Conservation (phyloP, 805 yeast genomes). For the Starmerella gropengiesseri region DNA sequence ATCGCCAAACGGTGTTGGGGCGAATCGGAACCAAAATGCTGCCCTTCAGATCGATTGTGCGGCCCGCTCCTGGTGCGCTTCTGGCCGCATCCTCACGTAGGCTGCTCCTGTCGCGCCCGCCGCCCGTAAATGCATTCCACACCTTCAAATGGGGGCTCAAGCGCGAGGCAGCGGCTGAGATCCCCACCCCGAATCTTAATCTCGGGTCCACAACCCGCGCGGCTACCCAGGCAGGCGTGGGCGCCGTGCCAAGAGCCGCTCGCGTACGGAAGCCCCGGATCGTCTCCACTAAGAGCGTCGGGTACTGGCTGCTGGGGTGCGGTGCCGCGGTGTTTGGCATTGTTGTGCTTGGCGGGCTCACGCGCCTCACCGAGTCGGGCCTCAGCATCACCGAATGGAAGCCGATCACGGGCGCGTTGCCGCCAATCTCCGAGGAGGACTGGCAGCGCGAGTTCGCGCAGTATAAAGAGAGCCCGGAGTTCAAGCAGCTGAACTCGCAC, state of each 20-base stretch:
- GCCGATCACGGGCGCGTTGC: slow-evolving; percentile 91
- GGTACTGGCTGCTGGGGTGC: slow-evolving; percentile 80
- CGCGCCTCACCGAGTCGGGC: slow-evolving; percentile 92
- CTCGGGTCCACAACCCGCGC: background rate
- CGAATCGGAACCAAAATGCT: background rate
- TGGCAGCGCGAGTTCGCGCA: slow-evolving; percentile 80
- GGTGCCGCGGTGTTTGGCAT: slow-evolving; percentile 87
- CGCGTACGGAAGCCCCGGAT: slow-evolving; percentile 26
- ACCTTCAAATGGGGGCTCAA: background rate
- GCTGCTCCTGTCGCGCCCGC: background rate
- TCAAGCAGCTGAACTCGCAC: slow-evolving; percentile 75
- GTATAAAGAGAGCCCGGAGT: slow-evolving; percentile 83
- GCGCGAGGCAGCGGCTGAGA: background rate
- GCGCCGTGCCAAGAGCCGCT: slow-evolving; percentile 17
- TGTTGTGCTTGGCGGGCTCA: slow-evolving; percentile 91
- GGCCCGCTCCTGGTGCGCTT: background rate
- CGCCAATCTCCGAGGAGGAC: slow-evolving; percentile 68
- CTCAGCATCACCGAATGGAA: slow-evolving; percentile 96
- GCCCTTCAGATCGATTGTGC: background rate
- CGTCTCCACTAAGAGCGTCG: slow-evolving; percentile 49
- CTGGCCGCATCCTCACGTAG: background rate
- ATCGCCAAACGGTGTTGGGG: too few species aligned
- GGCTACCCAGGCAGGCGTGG: slow-evolving; percentile 19
- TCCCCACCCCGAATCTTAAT: background rate
- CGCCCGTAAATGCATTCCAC: background rate